These are phyloP conservation scores for Cryptococcus floricola DNA, from an alignment of 1,284 basidiomycete species.

Conservation along the genomic window DNA sequence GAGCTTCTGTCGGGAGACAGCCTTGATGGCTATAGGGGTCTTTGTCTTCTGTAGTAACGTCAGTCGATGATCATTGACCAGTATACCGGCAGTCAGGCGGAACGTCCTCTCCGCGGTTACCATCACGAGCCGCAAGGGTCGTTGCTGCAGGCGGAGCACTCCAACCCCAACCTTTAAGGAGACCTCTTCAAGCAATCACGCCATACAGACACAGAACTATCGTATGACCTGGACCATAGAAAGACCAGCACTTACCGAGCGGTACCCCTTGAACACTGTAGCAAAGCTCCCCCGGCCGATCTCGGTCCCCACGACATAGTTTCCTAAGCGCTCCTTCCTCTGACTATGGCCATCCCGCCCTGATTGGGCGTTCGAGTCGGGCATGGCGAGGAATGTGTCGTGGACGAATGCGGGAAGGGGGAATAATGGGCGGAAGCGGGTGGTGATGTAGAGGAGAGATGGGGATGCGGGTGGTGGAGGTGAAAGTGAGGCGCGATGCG, in stretches of 20 bases:
- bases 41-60: constrained; percentile 60
- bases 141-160: background rate
- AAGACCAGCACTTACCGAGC: constrained; percentile 59
- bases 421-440: constrained; percentile 1
- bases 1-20: constrained; percentile 82
- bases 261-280: constrained; percentile 89
- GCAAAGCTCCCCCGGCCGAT: constrained; percentile 82
- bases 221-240: background rate
- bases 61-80: background rate
- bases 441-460: background rate
- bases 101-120: background rate
- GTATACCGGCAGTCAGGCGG: background rate
- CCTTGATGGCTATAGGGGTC: constrained; percentile 86
- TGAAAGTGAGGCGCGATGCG: background rate
- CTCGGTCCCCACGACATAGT: constrained; percentile 54
- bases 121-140: background rate
- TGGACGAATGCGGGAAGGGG: constrained; percentile 1
- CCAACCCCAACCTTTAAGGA: background rate
- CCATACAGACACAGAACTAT: background rate
- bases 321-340: constrained; percentile 48
- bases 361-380: constrained; percentile 10
- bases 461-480: background rate
- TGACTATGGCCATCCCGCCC: constrained; percentile 8
- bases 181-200: background rate
- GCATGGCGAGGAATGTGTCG: background rate